Conservation (phyloP, 2,329 filamentous ascomycete genomes). For the Didymella pomorum region DNA sequence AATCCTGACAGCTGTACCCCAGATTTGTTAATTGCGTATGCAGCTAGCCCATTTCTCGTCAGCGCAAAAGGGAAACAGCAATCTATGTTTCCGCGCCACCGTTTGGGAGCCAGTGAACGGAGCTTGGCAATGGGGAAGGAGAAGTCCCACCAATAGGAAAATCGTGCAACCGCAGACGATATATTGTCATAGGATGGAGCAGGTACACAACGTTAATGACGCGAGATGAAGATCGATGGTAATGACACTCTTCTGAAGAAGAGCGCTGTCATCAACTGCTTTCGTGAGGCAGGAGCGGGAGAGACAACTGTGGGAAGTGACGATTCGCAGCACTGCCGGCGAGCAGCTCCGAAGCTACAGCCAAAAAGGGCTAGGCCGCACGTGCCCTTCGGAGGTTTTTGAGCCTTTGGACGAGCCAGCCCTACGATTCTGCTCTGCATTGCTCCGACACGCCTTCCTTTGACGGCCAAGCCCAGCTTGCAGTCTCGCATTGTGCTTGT, state of each 20-base stretch:
- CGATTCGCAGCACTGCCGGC: background rate
- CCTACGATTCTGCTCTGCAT: conserved; percentile 3
- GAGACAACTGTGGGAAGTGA: background rate
- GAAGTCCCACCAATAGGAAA: conserved; percentile 38
- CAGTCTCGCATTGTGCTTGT: conserved; percentile 1
- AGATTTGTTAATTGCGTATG: conserved; percentile 16
- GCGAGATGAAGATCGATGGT: conserved; percentile 2
- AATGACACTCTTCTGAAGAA: background rate
- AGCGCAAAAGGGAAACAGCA: conserved; percentile 19
- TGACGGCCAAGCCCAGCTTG: conserved; percentile 1
- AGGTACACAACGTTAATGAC: background rate
- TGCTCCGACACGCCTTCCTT: background rate
- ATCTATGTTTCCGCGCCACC: conserved; percentile 27
- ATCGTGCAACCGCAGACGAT: conserved; percentile 12
- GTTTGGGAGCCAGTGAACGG: conserved; percentile 25
- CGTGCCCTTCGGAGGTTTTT: background rate
- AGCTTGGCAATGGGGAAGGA: conserved; percentile 27
- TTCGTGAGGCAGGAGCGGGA: background rate
- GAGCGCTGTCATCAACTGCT: background rate
- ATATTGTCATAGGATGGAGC: conserved; percentile 5
- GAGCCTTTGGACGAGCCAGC: background rate
- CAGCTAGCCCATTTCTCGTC: conserved; percentile 13
- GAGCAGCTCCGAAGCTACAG: background rate
- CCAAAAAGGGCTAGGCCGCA: conserved; percentile 4
- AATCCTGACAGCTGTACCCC: conserved; percentile 17